Conservation (phyloP, 2,329 filamentous ascomycete species). For the Colletotrichum sp. region DNA sequence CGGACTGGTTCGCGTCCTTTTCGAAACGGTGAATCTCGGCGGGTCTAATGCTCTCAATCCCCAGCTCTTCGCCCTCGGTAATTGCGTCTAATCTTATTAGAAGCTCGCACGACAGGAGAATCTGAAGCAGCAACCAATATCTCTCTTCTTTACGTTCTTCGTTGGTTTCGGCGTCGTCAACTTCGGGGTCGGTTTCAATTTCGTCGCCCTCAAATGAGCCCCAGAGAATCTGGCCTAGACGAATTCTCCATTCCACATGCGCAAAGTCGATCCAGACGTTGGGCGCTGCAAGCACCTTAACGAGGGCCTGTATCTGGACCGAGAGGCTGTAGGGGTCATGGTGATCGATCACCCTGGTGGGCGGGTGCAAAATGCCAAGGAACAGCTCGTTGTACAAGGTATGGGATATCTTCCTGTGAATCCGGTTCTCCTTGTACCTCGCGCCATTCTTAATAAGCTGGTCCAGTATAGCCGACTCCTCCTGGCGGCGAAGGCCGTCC, state of each 20-base stretch:
- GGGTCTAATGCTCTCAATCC: constrained; percentile 55
- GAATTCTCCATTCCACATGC: constrained; percentile 76
- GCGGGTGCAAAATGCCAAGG: constrained; percentile 62
- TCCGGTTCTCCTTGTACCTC: constrained; percentile 58
- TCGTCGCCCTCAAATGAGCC: constrained; percentile 57
- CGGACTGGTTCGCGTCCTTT: constrained; percentile 63
- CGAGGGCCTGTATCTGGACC: constrained; percentile 72
- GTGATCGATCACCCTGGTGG: constrained; percentile 60
- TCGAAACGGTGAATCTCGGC: constrained; percentile 67
- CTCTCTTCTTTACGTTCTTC: constrained; percentile 65
- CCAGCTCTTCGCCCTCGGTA: constrained; percentile 63
- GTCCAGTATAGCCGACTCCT: constrained; percentile 63
- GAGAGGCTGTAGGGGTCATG: constrained; percentile 67
- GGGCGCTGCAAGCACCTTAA: constrained; percentile 67
- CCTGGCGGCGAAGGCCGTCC: constrained; percentile 60
- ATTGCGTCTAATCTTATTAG: constrained; percentile 68
- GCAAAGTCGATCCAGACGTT: constrained; percentile 80
- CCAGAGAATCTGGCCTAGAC: constrained; percentile 76
- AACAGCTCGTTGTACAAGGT: constrained; percentile 67
- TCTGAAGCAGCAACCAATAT: constrained; percentile 72
- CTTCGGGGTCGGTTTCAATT: constrained; percentile 56
- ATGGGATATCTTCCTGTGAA: constrained; percentile 52
- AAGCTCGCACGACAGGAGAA: constrained; percentile 69
- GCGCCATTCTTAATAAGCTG: constrained; percentile 62
- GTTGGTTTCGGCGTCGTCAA: constrained; percentile 51